Base-by-base conservation (phyloP, 345 rosid species). In the Pseudoturritis turrita region DNA sequence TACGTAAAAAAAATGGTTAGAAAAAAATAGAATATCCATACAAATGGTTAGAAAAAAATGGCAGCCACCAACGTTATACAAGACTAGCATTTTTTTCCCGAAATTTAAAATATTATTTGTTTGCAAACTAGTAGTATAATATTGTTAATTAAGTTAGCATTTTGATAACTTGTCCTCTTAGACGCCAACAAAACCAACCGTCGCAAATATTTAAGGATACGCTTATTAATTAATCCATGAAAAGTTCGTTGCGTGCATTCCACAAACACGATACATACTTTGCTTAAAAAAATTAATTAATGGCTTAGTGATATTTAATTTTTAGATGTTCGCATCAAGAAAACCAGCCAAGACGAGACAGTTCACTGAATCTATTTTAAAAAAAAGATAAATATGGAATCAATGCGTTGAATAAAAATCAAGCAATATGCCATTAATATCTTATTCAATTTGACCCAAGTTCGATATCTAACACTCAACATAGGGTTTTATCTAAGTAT, bases 261-360 rank as follows among this genome's bases (percentile, higher is more conserved):
- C 71, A 66, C 60, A 53, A 52, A 66, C 51, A 17, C 2, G 28
- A 33, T 52, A 52, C 61, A 66, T 66, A 39, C 61, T 39, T 66
- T 66, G 70, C 58, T 65, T 49, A 23, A 14, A 35, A 13, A 26
- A 29, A 33, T n/a, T n/a, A 33, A 6, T 0, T 2, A 63, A 6
- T 28, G 39, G 28, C 17, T 44, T 28, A 17, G 35, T 61, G 21
- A 23, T 14, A 41, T 19, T n/a, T 12, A 36, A 3, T 21, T 6
- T 36, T 25, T 61, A 3, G 0, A 19, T 39, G 19, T 60, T 58
- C 3, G 50, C 50, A 29, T 29, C 33, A 5, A 33, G 37, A 8
- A 33, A 33, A 33, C 3, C 10, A 46, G 5, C 22, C 19, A 43
- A 43, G 46, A 43, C 8, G 46, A 45, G 25, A 18, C 51, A 18